Conservation (phyloP, 2,329 filamentous ascomycete species). For the Paecilomyces niveus region DNA sequence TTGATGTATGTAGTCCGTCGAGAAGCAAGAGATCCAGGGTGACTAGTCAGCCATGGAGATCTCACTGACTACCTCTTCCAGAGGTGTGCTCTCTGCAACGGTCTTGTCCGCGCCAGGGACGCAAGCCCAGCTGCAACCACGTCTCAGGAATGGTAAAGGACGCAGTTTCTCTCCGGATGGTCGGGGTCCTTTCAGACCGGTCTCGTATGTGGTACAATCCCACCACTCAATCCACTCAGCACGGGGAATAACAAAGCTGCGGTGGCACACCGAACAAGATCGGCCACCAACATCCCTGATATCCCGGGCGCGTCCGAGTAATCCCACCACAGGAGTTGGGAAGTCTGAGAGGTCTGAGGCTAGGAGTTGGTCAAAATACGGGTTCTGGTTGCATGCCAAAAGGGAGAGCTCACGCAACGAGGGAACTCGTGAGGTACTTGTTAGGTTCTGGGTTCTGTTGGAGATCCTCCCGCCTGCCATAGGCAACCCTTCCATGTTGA, state of each 20-base stretch:
- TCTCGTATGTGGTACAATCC: conserved; percentile 34
- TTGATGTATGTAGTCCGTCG: neutral
- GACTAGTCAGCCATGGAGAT: neutral
- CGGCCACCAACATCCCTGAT: conserved; percentile 31
- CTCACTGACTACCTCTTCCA: neutral
- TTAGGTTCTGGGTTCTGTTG: conserved; percentile 2
- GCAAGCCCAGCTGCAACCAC: conserved; percentile 36
- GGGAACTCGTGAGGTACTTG: conserved; percentile 18
- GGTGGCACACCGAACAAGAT: conserved; percentile 34
- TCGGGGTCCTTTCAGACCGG: conserved; percentile 26
- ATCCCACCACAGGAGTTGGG: conserved; percentile 25
- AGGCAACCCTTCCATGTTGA: conserved; percentile 28
- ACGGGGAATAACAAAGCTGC: conserved; percentile 34
- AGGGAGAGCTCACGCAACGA: conserved; percentile 39
- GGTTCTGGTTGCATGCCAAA: conserved; percentile 29
- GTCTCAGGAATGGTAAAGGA: conserved; percentile 33
- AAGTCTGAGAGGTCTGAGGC: conserved; percentile 27
- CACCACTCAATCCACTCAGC: conserved; percentile 41
- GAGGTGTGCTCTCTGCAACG: neutral
- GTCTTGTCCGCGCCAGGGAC: conserved; percentile 12
- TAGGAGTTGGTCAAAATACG: conserved; percentile 28
- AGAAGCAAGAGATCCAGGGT: neutral
- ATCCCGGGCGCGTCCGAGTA: conserved; percentile 28
- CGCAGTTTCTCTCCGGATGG: conserved; percentile 22
- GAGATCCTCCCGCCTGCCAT: conserved; percentile 6